Base-by-base conservation (phyloP, 2,329 filamentous ascomycete genomes). In the Hypoxylon sp. region DNA sequence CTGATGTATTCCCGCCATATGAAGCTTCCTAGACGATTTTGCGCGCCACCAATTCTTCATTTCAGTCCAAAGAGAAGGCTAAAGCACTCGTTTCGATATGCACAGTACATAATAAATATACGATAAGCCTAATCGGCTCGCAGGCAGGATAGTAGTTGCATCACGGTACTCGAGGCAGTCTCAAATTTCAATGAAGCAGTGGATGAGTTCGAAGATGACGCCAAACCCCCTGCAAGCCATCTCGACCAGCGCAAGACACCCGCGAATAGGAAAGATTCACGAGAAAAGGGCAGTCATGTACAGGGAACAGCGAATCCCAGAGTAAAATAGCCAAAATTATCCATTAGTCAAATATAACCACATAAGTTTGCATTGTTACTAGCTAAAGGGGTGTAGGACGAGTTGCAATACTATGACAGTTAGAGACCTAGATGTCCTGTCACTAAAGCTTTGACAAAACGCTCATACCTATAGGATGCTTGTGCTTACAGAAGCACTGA, bases 51-150 rank as follows among this genome's bases (percentile, higher is more conserved):
- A 86, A 85, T 15, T 83, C 81, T 66, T 87, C 85, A 0, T 87
- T 89, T 39, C 93, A 89, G 72, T 89, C 91, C 10, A 97, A 82
- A 6, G 91, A 86, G 15, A 89, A 86, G 29, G 94, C 93, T 24
- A 97, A 83, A 58, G 88, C 88, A 70, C 91, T 88, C 29, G 89
- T 91, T 76, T 97, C 93, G 1, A 91, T 88, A 31, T 88, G 87
- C 35, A 87, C 81, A 6, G 89, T 89, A n/a, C n/a, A n/a, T n/a
- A 58, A 97, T 83, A 64, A 91, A 93, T 3, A 98, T 86, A 48
- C 90, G 87, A 71, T 94, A 89, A 8, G 91, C 89, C 77, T 92
- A 93, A 79, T 97, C 93, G 19, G 93, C 93, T 65, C 94, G 88
- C 31, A 98, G 82, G 47, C 94, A 89, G 76, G 96, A 95, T 1